Base-by-base conservation (phyloP, 768 basidiomycete species). In the Lactifluus subvellereus region DNA sequence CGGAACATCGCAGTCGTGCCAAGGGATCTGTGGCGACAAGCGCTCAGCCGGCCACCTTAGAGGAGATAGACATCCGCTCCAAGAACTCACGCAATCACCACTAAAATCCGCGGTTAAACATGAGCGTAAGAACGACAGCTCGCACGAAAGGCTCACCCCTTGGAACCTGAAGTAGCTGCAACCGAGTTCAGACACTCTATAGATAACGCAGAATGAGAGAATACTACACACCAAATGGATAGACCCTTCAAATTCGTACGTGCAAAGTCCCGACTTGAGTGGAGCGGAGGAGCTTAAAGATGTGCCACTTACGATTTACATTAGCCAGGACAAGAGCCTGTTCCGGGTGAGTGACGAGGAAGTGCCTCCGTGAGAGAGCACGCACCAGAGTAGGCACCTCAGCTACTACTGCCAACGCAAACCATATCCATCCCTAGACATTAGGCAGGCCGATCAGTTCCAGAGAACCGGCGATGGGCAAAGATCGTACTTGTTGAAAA, bases 361-460 rank as follows among this genome's bases (percentile, higher is more conserved):
- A 8, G 6, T 11, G n/a, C 16, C 6, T 27, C 42, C 20, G 5
- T 22, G 13, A n/a, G n/a, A 42, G 4, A 0, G 11, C 22, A 57
- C 61, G 16, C 8, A 57, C 61, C n/a, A 62, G 56, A 38, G 56
- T 45, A 38, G 61, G 61, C 50, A 52, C 49, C 61, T 62, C 61
- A 14, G 56, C 61, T 1, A 8, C 61, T 13, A 62, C 55, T 0
- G 61, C 61, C 49, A 62, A 32, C 6, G 55, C 61, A 47, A 62
- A 52, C 61, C 61, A 62, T 38, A 38, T 45, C 55, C 61, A 62
- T 32, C 61, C 61, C 61, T 62, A 62, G 40, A 45, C 9, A 22
- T 4, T 10, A 32, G 22, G 10, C 5, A 22, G 4, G 14, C n/a
- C 35, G 4, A n/a, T 57, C 16, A 52, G 42, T 22, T 22, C 16